Evolutionary conservation across 1,284 basidiomycete species (phyloP).

Genomic region (Moniliella sp.): DNA sequence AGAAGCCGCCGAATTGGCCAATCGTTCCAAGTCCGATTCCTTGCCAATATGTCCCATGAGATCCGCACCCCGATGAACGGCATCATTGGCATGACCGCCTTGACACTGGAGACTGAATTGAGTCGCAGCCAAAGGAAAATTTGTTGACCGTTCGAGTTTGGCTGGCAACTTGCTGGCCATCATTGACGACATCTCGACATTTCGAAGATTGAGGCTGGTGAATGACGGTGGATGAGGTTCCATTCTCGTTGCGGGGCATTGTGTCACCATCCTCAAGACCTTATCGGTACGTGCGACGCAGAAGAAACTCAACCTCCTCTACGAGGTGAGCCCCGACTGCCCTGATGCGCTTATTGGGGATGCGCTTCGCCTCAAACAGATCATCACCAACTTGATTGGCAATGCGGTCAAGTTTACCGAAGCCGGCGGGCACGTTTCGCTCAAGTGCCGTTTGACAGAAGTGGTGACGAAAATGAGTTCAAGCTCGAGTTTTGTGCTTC

Average conservation of each 20-base stretch:
- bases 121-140: slow-evolving; percentile 79
- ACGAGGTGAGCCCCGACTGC: slow-evolving; percentile 83
- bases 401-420: slow-evolving; percentile 50
- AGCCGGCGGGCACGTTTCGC: slow-evolving; percentile 62
- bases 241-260: slow-evolving; percentile 86
- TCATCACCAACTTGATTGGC: slow-evolving; percentile 28
- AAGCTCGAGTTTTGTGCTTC: slow-evolving; percentile 90
- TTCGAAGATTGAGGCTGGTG: slow-evolving; percentile 59
- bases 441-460: slow-evolving; percentile 55
- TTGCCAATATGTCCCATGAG: slow-evolving; percentile 35
- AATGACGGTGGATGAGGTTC: slow-evolving; percentile 97
- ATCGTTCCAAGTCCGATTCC: slow-evolving; percentile 82
- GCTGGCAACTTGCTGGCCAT: slow-evolving; percentile 81
- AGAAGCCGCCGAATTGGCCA: slow-evolving; percentile 78
- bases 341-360: slow-evolving; percentile 94
- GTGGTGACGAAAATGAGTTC: slow-evolving; percentile 48
- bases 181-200: slow-evolving; percentile 42
- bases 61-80: slow-evolving; percentile 38
- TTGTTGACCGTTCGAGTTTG: slow-evolving; percentile 83
- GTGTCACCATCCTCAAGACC: slow-evolving; percentile 96
- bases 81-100: slow-evolving; percentile 96
- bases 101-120: slow-evolving; percentile 78
- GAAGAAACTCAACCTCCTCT: slow-evolving; percentile 86
- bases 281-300: slow-evolving; percentile 91
- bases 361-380: slow-evolving; percentile 48